Evolutionary conservation across 257 asterid species (phyloP), one percentile per base, ranked within the genome.

Genomic region (Gardenia jasminoides): DNA sequence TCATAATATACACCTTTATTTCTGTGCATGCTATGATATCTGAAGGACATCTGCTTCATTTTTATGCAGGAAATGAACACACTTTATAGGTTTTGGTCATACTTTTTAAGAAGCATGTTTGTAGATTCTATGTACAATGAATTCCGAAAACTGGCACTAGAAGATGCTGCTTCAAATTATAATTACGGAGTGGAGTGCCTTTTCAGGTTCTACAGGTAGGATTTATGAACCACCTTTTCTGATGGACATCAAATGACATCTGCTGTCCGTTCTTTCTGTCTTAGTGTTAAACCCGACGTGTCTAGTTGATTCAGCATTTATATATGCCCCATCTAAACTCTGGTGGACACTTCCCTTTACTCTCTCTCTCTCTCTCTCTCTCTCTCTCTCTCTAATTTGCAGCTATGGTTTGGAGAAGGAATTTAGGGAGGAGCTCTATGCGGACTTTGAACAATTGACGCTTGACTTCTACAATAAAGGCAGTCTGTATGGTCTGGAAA

Each of bases 341-440:
- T 65, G 44, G 39, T 54, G 71, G 54, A 67, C 24, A 59, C 10
- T 56, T 22, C 59, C 70, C 71, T 26, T 76, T 31, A 13, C 44
- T 72, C 74, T n/a, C 47, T 26, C 2, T 36, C 4, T 36, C 4
- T 36, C 4, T 36, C n/a, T n/a, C n/a, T n/a, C n/a, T 36, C 3
- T n/a, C n/a, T 36, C 3, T 36, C 75, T 24, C 52, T 50, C 62
- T 7, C 80, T 17, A 64, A 78, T 81, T 58, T 83, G 80, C 87
- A 95, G 99, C 86, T 92, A 92, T 83, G 94, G 97, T 58, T 86
- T 95, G 90, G 98, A 95, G 90, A 93, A 86, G 89, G 94, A 92
- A 43, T 93, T 91, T 71, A 88, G 86, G 67, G 89, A 85, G 76
- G 97, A 92, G 76, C 87, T 95, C 44, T 95, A 91, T 52, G 85